These are phyloP conservation scores for Taxillus chinensis DNA, from an alignment of 164 flowering plant species.

Conservation along the genomic window DNA sequence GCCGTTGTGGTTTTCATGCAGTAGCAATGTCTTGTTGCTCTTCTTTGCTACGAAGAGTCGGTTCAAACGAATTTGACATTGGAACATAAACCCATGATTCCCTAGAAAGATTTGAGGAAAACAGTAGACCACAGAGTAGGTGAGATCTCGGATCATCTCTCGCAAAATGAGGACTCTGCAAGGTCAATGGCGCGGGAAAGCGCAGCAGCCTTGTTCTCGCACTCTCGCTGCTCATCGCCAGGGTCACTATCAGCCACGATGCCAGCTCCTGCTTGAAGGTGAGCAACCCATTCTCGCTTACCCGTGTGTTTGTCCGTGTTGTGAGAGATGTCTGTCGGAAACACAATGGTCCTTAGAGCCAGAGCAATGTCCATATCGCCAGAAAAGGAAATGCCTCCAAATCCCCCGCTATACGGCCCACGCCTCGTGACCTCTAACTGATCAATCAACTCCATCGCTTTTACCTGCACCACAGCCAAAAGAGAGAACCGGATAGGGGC, in stretches of 20 bases:
- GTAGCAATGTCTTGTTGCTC: too few relatives aligned
- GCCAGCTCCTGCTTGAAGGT: constrained; percentile 87
- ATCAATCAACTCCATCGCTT: constrained; percentile 93
- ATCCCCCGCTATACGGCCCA: constrained; percentile 91
- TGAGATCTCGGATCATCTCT: constrained; percentile 9
- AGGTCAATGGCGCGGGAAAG: constrained; percentile 88
- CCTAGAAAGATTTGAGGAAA: too few relatives aligned
- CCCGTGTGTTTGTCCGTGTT: constrained; percentile 65
- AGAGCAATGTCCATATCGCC: constrained; percentile 92
- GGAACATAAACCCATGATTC: too few relatives aligned
- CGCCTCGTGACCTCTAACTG: constrained; percentile 67
- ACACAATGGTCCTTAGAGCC: constrained; percentile 80
- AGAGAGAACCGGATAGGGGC: background rate
- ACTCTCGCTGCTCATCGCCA: constrained; percentile 69
- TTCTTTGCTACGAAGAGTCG: too few relatives aligned
- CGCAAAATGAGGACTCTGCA: constrained; percentile 70
- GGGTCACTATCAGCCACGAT: constrained; percentile 86
- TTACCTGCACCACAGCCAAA: constrained; percentile 44
- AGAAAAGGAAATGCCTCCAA: constrained; percentile 76
- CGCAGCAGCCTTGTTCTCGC: constrained; percentile 85
- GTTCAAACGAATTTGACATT: too few relatives aligned
- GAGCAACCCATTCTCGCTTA: constrained; percentile 81
- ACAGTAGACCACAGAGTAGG: background rate
- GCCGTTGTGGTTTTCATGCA: too few relatives aligned
- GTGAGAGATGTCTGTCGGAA: constrained; percentile 48